Base-by-base conservation (phyloP, 495 filamentous ascomycete species). In the Penicillium maclennaniae region DNA sequence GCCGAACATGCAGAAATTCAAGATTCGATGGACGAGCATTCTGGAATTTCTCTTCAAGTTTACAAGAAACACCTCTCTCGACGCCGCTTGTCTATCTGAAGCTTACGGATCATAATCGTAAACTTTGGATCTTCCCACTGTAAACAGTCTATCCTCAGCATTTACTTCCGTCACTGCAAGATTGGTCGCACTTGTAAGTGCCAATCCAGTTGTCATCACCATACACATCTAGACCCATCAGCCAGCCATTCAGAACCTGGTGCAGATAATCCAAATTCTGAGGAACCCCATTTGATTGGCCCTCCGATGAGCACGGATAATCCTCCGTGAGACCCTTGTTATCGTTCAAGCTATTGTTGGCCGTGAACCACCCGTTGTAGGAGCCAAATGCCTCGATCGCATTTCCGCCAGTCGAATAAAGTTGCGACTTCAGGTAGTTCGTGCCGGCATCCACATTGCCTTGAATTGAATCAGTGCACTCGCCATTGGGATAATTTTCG, bases 391-490 rank as follows among this genome's bases (percentile, higher is more conserved):
- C 68, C 36, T 63, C 28, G 14, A 71, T 56, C 16, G 65, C 68
- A 53, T 71, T 71, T 1, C 61, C 56, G 36, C 55, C 58, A 15
- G 54, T n/a, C 0, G 47, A 43, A 19, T 62, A 44, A 1, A 71
- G 44, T 38, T 67, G 59, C 6, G 27, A 44, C 8, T 40, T 38
- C 21, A 71, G 60, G 17, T 68, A 67, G 9, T 63, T 63, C 1
- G 68, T 66, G 9, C 67, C 68, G 6, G 67, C 67, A 45, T 71
- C 49, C 15, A 69, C 67, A 28, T 71, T 71, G 20, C 69, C 67
- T 50, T 66, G 62, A 19, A 68, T 62, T 3, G 56, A 57, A 37
- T 66, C 60, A n/a, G 61, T 68, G 52, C 65, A 63, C 31, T 53
- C 3, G n/a, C 65, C 65, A 28, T 69, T 61, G 10, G 65, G 68